Base-by-base conservation (phyloP, 2,329 filamentous ascomycete genomes). In the Calonectria honghensis region DNA sequence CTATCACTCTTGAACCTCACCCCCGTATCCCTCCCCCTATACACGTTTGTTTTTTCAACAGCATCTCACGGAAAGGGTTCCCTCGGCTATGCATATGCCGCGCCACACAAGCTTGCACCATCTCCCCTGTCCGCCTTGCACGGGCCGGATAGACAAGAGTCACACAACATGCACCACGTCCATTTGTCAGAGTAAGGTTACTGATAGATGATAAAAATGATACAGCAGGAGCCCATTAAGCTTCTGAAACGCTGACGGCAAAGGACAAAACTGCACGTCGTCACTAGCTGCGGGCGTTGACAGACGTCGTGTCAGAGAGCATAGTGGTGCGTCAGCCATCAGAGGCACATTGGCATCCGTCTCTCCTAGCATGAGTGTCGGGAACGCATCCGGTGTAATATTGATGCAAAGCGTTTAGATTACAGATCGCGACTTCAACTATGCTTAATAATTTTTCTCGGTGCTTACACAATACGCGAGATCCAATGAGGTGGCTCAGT, bases 61-160 rank as follows among this genome's bases (percentile, higher is more conserved):
- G 13, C 37, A 18, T 41, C 24, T 27, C 39, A 24, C 24, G 10
- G 57, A 29, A 27, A 16, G 37, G 14, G 11, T 35, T 37, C 14
- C 14, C 29, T 63, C 57, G 37, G 57, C 14, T 31, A 27, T 63
- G 61, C 37, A 35, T 20, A n/a, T 29, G n/a, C 29, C 29, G 10
- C 31, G 63, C 50, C 27, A 39, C 59, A 24, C 57, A 41, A 31
- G 37, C 48, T 65, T 59, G 57, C 39, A 45, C 35, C 51, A 59
- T 73, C 51, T 59, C 52, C 52, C 13, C 48, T 59, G 71, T 66
- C 27, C 31, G 51, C 61, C 39, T 66, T 29, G 66, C 41, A 65
- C 67, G 41, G 61, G 13, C 29, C 29, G n/a, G 67, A 27, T 35
- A 57, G 59, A 48, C 35, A 45, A 50, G 59, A 63, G 72, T 71